Conservation (phyloP, 768 basidiomycete genomes). For the Serendipita sp. region DNA sequence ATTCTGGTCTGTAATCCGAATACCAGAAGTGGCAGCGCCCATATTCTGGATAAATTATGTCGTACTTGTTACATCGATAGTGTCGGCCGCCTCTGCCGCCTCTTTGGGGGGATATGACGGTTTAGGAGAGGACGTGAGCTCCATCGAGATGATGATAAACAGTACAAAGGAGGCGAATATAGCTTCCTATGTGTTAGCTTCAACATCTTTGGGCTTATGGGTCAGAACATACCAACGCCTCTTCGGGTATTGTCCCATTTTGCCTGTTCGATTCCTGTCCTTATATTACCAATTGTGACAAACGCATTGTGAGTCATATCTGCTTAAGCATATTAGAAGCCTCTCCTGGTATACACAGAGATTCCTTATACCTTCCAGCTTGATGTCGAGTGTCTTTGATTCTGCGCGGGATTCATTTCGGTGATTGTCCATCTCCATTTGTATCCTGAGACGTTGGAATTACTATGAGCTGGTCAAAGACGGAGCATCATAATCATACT, state of each 20-base stretch:
- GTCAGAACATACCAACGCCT: conserved; percentile 45
- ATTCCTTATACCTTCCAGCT: conserved; percentile 40
- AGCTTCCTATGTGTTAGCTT: not conserved
- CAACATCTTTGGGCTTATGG: not conserved
- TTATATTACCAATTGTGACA: conserved; percentile 58
- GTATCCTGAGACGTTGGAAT: conserved; percentile 39
- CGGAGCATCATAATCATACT: conserved; percentile 36
- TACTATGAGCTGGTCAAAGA: not conserved
- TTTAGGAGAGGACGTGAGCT: conserved; percentile 25
- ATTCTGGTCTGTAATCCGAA: too few relatives aligned
- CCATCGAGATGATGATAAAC: conserved; percentile 49
- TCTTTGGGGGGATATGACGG: conserved; percentile 16
- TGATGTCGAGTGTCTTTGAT: conserved; percentile 66
- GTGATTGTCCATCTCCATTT: conserved; percentile 89
- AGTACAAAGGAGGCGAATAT: conserved; percentile 12
- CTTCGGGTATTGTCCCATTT: conserved; percentile 83
- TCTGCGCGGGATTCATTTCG: conserved; percentile 83
- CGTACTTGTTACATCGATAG: not conserved
- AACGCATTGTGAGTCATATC: conserved; percentile 57
- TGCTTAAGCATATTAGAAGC: conserved; percentile 25
- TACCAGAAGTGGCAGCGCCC: too few relatives aligned
- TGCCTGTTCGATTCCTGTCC: conserved; percentile 67
- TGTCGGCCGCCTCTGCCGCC: conserved; percentile 13
- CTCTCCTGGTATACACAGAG: conserved; percentile 14
- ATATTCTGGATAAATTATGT: too few relatives aligned